Percentiles rank a stretch among this genome's conserved stretches.
Conservation (phyloP, 805 yeast genomes). For the Wickerhamomyces chaumierensis region DNA sequence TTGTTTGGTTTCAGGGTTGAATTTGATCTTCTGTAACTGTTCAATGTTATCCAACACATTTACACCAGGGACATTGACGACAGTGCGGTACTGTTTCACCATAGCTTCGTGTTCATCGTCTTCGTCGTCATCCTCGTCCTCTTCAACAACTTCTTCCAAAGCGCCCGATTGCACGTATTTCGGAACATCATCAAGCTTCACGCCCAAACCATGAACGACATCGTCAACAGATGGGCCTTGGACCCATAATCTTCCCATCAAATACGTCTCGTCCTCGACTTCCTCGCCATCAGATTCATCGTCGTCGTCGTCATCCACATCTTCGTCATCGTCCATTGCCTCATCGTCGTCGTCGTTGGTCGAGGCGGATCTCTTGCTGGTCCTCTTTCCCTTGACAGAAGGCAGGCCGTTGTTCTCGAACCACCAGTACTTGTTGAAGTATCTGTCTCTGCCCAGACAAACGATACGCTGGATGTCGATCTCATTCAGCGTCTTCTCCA, state of each 20-base stretch:
- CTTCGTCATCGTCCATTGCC: conserved; percentile 18
- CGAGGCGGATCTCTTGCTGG: conserved; percentile 16
- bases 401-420: conserved; percentile 80
- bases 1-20: too few relatives aligned
- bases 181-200: conserved; percentile 17
- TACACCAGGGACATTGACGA: too few relatives aligned
- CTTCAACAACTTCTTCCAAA: conserved; percentile 13
- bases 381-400: conserved; percentile 26
- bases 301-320: conserved; percentile 28
- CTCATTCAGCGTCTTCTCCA: conserved; percentile 55
- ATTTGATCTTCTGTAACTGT: too few relatives aligned
- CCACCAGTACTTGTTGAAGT: conserved; percentile 91
- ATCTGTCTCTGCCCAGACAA: conserved; percentile 72
- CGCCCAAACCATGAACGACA: conserved; percentile 21
- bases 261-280: conserved; percentile 41
- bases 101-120: background rate
- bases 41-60: too few relatives aligned
- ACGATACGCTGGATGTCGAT: conserved; percentile 69
- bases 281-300: conserved; percentile 36
- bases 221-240: conserved; percentile 71
- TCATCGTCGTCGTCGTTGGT: conserved; percentile 27
- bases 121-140: conserved; percentile 10
- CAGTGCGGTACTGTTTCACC: background rate
- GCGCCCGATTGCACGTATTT: conserved; percentile 17
- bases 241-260: conserved; percentile 80